Percentiles rank a stretch among this genome's conserved stretches.
Conservation (phyloP, 371 early-diverging fungal genomes). For the Amoeboaphelidium occidentale region DNA sequence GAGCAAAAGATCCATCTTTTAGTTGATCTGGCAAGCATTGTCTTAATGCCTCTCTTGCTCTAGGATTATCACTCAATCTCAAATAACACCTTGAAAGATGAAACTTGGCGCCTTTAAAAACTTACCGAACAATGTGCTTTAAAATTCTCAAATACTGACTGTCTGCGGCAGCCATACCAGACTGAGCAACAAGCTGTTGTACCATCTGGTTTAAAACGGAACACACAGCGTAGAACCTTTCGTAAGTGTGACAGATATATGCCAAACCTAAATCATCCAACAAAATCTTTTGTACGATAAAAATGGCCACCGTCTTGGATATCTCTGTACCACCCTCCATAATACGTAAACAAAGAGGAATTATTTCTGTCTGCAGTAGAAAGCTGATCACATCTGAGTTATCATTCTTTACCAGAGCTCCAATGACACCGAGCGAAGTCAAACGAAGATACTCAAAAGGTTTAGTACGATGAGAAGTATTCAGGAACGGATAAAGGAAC, state of each 20-base stretch:
- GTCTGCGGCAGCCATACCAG: too few relatives aligned
- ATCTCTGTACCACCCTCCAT: constrained; percentile 93
- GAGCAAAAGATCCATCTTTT: constrained; percentile 47
- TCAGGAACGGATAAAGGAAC: constrained; percentile 90
- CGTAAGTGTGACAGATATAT: constrained; percentile 91
- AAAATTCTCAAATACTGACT: constrained; percentile 60
- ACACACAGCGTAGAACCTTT: constrained; percentile 87
- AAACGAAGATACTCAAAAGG: constrained; percentile 84
- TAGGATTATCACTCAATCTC: constrained; percentile 73
- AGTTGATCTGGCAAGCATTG: constrained; percentile 67
- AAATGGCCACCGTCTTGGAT: constrained; percentile 92
- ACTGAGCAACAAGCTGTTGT: constrained; percentile 57
- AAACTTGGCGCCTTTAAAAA: too few relatives aligned
- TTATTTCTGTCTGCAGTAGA: constrained; percentile 88
- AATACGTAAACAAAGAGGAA: constrained; percentile 89
- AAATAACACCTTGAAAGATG: constrained; percentile 82
- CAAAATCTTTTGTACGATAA: constrained; percentile 90
- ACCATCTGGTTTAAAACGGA: constrained; percentile 88
- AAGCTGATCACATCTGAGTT: constrained; percentile 82
- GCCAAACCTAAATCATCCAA: constrained; percentile 81
- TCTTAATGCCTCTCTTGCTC: constrained; percentile 61
- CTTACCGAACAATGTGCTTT: constrained; percentile 84
- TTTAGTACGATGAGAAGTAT: constrained; percentile 76
- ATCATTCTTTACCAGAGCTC: constrained; percentile 81
- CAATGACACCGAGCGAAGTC: constrained; percentile 83